Conservation (phyloP, 2,329 filamentous ascomycete species). For the Alternaria solani region DNA sequence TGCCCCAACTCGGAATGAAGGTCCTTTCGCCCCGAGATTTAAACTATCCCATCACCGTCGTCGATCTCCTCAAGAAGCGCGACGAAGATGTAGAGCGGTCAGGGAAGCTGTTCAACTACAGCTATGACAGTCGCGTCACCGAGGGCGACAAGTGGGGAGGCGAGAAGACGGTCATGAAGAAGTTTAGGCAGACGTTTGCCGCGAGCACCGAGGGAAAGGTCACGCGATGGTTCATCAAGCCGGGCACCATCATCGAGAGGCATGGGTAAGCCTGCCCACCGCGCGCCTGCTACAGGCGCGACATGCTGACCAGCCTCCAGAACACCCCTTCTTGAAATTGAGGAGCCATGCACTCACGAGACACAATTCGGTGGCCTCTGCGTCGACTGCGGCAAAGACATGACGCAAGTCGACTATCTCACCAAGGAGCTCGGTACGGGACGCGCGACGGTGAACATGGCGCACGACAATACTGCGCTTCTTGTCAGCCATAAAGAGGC, state of each 20-base stretch:
- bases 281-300: conserved; percentile 9
- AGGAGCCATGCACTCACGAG: conserved; percentile 90
- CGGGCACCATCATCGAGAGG: conserved; percentile 68
- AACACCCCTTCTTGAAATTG: conserved; percentile 73
- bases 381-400: conserved; percentile 91
- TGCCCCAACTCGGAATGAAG: conserved; percentile 54
- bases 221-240: conserved; percentile 74
- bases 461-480: conserved; percentile 87
- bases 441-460: conserved; percentile 92
- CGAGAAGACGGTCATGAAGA: conserved; percentile 71
- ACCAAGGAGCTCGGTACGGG: conserved; percentile 79
- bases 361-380: conserved; percentile 92
- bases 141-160: conserved; percentile 77
- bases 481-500: conserved; percentile 87
- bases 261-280: conserved; percentile 47
- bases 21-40: conserved; percentile 63
- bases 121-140: conserved; percentile 77
- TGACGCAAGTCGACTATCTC: conserved; percentile 89
- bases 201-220: conserved; percentile 84
- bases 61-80: conserved; percentile 77
- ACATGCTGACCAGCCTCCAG: conserved; percentile 46
- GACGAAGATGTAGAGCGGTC: conserved; percentile 79
- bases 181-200: conserved; percentile 80
- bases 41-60: conserved; percentile 93
- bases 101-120: conserved; percentile 84